Percentiles rank a stretch among this genome's conserved stretches.
phyloP scores from a whole-genome alignment of 306 rosid genomes.

The Lotus japonicus region DNA sequence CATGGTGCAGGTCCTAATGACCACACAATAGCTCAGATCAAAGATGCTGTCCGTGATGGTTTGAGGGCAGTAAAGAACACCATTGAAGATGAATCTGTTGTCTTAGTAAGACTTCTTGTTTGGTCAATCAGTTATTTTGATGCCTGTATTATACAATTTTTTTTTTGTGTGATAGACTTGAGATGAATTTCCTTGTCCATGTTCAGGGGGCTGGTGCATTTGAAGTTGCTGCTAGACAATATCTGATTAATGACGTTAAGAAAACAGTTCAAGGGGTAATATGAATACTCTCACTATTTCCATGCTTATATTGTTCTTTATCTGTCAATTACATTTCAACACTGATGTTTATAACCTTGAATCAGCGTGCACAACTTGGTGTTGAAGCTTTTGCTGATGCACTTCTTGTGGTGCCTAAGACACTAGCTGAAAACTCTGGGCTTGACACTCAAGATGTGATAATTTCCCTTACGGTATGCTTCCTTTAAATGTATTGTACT shows the following conservation, averaged over 20 bases:
- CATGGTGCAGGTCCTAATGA: conserved; percentile 84
- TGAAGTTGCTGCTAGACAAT: conserved; percentile 94
- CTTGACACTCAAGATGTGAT: conserved; percentile 93
- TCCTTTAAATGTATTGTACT: background rate
- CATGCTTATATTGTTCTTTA: background rate
- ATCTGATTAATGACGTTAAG: conserved; percentile 77
- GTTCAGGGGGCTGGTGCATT: conserved; percentile 94
- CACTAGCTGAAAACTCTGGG: conserved; percentile 94
- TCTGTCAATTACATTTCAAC: background rate
- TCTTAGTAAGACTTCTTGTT: conserved; percentile 43
- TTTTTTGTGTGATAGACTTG: conserved; percentile 6
- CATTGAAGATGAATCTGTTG: conserved; percentile 86
- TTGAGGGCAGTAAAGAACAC: conserved; percentile 96
- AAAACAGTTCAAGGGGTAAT: conserved; percentile 95
- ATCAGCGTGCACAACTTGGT: conserved; percentile 98
- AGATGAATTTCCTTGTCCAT: conserved; percentile 10
- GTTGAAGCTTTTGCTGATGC: conserved; percentile 95
- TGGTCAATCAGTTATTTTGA: background rate
- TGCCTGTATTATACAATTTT: background rate
- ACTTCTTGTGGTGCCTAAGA: conserved; percentile 95
- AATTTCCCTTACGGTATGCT: conserved; percentile 66
- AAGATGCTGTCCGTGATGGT: conserved; percentile 98
- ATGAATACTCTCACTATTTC: background rate
- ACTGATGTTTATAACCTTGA: conserved; percentile 20
- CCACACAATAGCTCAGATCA: conserved; percentile 96